A percentile compares a stretch with the other conserved stretches of the same genome.
Conservation (phyloP, 129 eudicot genomes). For the Lactuca sativa region DNA sequence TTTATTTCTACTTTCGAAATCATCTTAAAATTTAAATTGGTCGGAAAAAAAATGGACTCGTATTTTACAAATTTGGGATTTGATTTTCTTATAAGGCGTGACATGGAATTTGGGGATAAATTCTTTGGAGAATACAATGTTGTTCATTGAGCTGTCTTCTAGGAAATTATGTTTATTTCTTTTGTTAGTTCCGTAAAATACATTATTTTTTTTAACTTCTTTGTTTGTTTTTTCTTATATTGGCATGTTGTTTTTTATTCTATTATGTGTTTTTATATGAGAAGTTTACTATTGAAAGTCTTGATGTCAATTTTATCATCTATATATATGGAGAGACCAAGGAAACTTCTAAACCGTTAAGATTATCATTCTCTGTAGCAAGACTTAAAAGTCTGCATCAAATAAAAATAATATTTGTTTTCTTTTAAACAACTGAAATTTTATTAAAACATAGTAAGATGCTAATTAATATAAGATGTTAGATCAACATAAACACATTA, state of each 20-base stretch:
- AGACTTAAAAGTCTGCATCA: too few species aligned
- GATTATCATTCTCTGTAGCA: neutral
- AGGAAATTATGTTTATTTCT: conserved; percentile 27
- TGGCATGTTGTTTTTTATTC: neutral
- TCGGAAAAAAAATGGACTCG: too few species aligned
- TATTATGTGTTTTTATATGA: neutral
- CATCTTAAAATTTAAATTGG: neutral
- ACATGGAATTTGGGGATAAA: conserved; percentile 7
- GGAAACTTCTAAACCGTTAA: neutral
- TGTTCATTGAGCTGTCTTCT: conserved; percentile 20
- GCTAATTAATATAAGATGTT: too few species aligned
- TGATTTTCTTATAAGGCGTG: conserved; percentile 12
- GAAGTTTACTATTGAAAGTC: neutral
- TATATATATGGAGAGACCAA: neutral
- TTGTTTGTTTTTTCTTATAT: neutral
- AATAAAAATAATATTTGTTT: too few species aligned
- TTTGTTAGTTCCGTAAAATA: conserved; percentile 19
- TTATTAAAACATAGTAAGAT: too few species aligned
- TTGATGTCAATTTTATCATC: neutral
- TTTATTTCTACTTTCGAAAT: conserved; percentile 1
- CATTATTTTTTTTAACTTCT: conserved; percentile 14
- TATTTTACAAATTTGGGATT: neutral
- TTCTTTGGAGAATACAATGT: conserved; percentile 25
- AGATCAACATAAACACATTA: too few species aligned
- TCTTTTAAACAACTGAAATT: too few species aligned